Evolutionary conservation across 805 yeast genomes (phyloP), one percentile per base, ranked within the genome.

Genomic region (Starmerella roubikii): DNA sequence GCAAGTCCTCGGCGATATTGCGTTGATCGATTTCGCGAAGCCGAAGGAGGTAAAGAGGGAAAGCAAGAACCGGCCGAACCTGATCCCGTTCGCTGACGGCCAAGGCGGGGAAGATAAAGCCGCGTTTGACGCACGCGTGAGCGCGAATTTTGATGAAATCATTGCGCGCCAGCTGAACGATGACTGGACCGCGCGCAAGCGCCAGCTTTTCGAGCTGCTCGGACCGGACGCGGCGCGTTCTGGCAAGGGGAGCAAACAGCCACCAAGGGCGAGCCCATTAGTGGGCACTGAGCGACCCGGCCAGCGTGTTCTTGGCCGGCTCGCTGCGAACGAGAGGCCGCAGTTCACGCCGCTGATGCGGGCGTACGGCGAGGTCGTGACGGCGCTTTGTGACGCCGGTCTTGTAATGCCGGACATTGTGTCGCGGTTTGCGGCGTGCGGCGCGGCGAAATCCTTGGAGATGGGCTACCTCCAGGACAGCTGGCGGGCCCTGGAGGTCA

Each of bases 151-250:
- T 59, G 95, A 86, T 56, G 60, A 58, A 32, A 81, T 75, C 55
- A 75, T 88, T 43, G 75, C 69, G 49, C 72, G 75, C 45, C 81
- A 78, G 50, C 67, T 91, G 20, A 64, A 78, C 3, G 66, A 80
- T 34, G 94, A 86, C 57, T 91, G 97, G 96, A 74, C 74, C 41
- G 72, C 72, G 35, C 73, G 83, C 46, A 77, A 83, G 51, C 74
- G 74, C 45, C 80, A 77, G 50, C 69, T 88, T 34, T 72, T 81
- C 54, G 77, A 74, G 46, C 71, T 77, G 17, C 72, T 84, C 48
- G 24, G 24, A 7, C 10, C 24, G 10, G 24, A 22, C 10, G 24
- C 10, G 24, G 24, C 10, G 7, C 10, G 7, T 22, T 4, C 33
- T 4, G 33, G 11, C 12, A 9, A 5, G 24, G 24, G 16, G 3